Evolutionary conservation across 208 protist genomes (phyloP), one percentile per base, ranked within the genome.

Genomic region (Leishmania mexicana): DNA sequence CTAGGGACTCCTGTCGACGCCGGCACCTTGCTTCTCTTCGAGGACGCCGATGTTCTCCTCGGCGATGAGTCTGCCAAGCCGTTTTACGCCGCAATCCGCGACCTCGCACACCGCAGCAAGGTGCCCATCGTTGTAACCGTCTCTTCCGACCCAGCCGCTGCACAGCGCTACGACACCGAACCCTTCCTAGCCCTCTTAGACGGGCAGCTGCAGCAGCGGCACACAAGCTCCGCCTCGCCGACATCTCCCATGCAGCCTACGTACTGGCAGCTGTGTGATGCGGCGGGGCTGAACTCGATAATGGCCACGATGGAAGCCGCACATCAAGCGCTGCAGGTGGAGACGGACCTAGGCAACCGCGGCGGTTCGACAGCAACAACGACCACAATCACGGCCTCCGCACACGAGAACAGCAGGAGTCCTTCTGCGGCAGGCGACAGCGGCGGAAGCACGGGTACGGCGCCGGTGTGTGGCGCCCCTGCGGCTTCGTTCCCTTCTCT

Each of bases 11-110:
- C 77, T 3, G 68, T 54, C 62, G 70, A 38, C 31, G 42, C 80
- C 76, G 54, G 85, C 71, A 94, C 92, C n/a, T 65, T 97, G 24
- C 83, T 97, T 35, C 87, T 97, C n/a, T 88, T 97, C 85, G 94
- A 97, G 67, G 91, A 95, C 70, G 94, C 91, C 5, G 94, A 97
- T 83, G 85, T 96, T 65, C 87, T 96, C 45, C 91, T 97, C 10
- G 92, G 88, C 1, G 92, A 95, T 73, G 92, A 96, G 83, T 81
- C 87, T 21, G 85, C 87, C 62, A 85, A 88, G 51, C 76, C 92
- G 7, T 93, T 97, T 68, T 97, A 97, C 83, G 87, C 90, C 10
- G 87, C 94, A 47, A 91, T 97, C 53, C 88, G 92, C 62, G 91
- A 96, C 70, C 74, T 97, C 4, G 92, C 94, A 49, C 81, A 90